phyloP scores from a whole-genome alignment of 352 stramenopile genomes.

The Phytophthora rubi region DNA sequence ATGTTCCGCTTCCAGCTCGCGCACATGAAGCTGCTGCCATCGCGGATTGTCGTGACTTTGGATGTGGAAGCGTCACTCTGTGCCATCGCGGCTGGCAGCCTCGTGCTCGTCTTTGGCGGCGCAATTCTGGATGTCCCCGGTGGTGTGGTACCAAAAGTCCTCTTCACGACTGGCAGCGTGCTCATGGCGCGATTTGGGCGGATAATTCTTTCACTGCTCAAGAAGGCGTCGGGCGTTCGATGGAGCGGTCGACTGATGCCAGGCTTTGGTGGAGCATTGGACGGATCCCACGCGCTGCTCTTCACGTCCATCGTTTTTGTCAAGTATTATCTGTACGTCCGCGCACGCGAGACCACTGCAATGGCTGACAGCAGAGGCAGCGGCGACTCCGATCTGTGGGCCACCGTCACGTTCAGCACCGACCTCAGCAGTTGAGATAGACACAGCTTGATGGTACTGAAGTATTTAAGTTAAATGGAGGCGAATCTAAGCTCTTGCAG shows the following conservation, averaged over 20 bases:
- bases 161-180: slow-evolving; percentile 83
- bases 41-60: slow-evolving; percentile 50
- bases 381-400: slow-evolving; percentile 29
- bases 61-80: slow-evolving; percentile 55
- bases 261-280: slow-evolving; percentile 93
- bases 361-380: slow-evolving; percentile 19
- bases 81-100: slow-evolving; percentile 43
- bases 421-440: slow-evolving; percentile 20
- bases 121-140: slow-evolving; percentile 40
- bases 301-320: slow-evolving; percentile 73
- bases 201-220: slow-evolving; percentile 93
- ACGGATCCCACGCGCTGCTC: slow-evolving; percentile 91
- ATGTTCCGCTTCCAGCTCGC: slow-evolving; percentile 61
- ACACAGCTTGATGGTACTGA: slow-evolving; percentile 26
- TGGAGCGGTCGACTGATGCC: slow-evolving; percentile 93
- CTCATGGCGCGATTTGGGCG: slow-evolving; percentile 91
- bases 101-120: slow-evolving; percentile 45
- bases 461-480: slow-evolving; percentile 11
- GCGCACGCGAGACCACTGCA: slow-evolving; percentile 15
- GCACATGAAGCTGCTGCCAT: slow-evolving; percentile 51
- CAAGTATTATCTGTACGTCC: slow-evolving; percentile 56
- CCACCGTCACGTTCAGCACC: slow-evolving; percentile 39
- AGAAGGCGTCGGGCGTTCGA: slow-evolving; percentile 92
- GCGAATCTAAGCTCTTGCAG: slow-evolving; percentile 19
- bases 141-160: slow-evolving; percentile 65